A percentile compares a stretch with the other conserved stretches of the same genome.
These are phyloP conservation scores for Ramichloridium luteum DNA, from an alignment of 2,329 filamentous ascomycete genomes.

Conservation along the genomic window DNA sequence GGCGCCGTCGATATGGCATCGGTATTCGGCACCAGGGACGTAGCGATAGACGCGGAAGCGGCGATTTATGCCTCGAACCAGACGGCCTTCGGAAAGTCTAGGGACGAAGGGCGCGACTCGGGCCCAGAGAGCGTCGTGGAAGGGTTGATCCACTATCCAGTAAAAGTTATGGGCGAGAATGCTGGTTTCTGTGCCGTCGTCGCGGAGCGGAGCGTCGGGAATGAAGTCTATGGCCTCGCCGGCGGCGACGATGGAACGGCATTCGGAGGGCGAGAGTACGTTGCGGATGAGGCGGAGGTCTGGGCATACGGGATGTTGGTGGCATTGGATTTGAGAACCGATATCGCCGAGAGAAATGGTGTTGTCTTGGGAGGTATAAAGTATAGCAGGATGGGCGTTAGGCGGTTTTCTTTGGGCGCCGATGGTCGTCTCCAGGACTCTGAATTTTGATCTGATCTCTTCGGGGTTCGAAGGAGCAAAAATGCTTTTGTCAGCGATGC, in stretches of 20 bases:
- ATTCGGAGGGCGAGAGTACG: constrained; percentile 50
- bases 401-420: constrained; percentile 52
- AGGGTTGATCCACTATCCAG: constrained; percentile 54
- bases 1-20: constrained; percentile 58
- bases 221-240: constrained; percentile 54
- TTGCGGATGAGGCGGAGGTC: constrained; percentile 48
- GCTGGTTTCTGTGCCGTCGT: constrained; percentile 50
- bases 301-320: constrained; percentile 51
- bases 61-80: constrained; percentile 52
- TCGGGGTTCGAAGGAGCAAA: constrained; percentile 28
- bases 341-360: constrained; percentile 39
- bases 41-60: constrained; percentile 62
- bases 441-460: constrained; percentile 34
- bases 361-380: constrained; percentile 49
- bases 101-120: constrained; percentile 50
- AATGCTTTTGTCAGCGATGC: constrained; percentile 47
- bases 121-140: constrained; percentile 51
- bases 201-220: constrained; percentile 54
- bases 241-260: constrained; percentile 53
- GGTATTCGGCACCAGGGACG: constrained; percentile 59
- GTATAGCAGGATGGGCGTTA: constrained; percentile 53
- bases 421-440: constrained; percentile 49
- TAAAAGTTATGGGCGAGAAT: constrained; percentile 63
- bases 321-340: constrained; percentile 38
- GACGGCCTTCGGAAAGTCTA: constrained; percentile 40